Evolutionary conservation across 1,139 yeast species (phyloP).

Genomic region (Taphrina pruni): DNA sequence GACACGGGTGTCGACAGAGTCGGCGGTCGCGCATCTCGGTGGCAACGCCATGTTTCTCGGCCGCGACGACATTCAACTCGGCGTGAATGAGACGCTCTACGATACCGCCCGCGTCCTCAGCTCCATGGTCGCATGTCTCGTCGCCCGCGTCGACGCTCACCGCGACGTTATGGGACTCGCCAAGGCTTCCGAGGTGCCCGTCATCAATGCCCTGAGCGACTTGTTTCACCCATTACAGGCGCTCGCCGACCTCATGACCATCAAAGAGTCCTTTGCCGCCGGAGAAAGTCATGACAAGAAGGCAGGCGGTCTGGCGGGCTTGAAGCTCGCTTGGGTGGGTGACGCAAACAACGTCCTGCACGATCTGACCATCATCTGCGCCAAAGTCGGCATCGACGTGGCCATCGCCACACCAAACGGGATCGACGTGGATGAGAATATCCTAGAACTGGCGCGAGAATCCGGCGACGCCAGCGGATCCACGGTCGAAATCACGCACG

Average conservation of each 20-base stretch:
- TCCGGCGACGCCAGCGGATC: constrained; percentile 63
- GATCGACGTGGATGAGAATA: constrained; percentile 66
- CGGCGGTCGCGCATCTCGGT: constrained; percentile 91
- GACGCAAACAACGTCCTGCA: constrained; percentile 95
- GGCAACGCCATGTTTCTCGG: constrained; percentile 97
- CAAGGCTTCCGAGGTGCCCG: constrained; percentile 80
- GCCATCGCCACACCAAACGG: constrained; percentile 81
- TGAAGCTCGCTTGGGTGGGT: constrained; percentile 93
- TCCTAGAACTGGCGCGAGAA: constrained; percentile 62
- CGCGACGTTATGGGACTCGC: constrained; percentile 73
- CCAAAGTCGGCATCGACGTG: constrained; percentile 83
- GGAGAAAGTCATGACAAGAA: constrained; percentile 43
- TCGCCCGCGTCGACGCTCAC: constrained; percentile 92
- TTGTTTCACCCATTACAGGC: constrained; percentile 94
- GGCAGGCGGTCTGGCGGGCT: constrained; percentile 47
- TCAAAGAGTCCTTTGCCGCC: constrained; percentile 72
- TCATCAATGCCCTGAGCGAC: constrained; percentile 92
- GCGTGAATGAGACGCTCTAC: constrained; percentile 85
- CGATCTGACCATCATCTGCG: constrained; percentile 88
- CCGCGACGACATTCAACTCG: constrained; percentile 92
- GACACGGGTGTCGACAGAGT: constrained; percentile 92
- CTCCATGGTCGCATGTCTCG: constrained; percentile 92
- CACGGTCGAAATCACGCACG: constrained; percentile 66
- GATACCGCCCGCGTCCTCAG: constrained; percentile 89
- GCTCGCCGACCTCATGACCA: constrained; percentile 84